A percentile compares a stretch with the other conserved stretches of the same genome.
Evolutionary conservation across 192 early-diverging fungal genomes (phyloP).

Genomic region (Gaertneriomyces semiglobifer): DNA sequence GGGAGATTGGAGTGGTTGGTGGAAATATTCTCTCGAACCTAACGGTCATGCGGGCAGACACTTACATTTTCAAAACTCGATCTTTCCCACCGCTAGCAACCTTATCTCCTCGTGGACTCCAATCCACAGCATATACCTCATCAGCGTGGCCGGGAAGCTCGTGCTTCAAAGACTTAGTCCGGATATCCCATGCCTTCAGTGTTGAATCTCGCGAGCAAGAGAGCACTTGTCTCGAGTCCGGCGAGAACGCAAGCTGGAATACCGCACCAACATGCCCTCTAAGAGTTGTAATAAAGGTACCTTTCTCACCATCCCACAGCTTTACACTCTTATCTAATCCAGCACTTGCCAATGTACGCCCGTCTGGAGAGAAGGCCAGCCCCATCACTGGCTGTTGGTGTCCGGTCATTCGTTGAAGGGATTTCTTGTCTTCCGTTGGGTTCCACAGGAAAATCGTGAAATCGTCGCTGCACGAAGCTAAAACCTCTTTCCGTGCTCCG

Average conservation of each 20-base stretch:
- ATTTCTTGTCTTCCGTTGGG: slow-evolving; percentile 68
- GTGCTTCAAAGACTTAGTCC: slow-evolving; percentile 83
- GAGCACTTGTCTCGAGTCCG: slow-evolving; percentile 87
- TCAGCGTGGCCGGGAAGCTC: slow-evolving; percentile 96
- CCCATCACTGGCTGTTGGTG: slow-evolving; percentile 97
- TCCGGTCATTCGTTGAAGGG: slow-evolving; percentile 75
- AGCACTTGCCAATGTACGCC: slow-evolving; percentile 81
- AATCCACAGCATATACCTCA: slow-evolving; percentile 93
- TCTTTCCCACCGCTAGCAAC: slow-evolving; percentile 95
- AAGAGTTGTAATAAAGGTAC: slow-evolving; percentile 84
- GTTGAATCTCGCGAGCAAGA: slow-evolving; percentile 90
- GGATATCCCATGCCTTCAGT: slow-evolving; percentile 90
- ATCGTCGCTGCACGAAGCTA: slow-evolving; percentile 94
- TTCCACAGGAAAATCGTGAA: slow-evolving; percentile 98
- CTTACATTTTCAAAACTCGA: slow-evolving; percentile 80
- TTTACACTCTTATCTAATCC: slow-evolving; percentile 98
- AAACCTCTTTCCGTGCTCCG: slow-evolving; percentile 66
- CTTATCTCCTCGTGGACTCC: slow-evolving; percentile 86
- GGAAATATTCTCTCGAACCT: too few species aligned
- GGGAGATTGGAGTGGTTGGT: too few species aligned
- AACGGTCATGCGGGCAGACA: background rate
- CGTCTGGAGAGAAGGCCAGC: slow-evolving; percentile 90
- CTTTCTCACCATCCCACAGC: slow-evolving; percentile 88
- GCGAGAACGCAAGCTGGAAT: slow-evolving; percentile 93
- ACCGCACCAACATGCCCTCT: slow-evolving; percentile 95